A percentile compares a stretch with the other conserved stretches of the same genome.
These are phyloP conservation scores for Chrysanthemum makinoi DNA, from an alignment of 129 eudicot species.

Conservation along the genomic window DNA sequence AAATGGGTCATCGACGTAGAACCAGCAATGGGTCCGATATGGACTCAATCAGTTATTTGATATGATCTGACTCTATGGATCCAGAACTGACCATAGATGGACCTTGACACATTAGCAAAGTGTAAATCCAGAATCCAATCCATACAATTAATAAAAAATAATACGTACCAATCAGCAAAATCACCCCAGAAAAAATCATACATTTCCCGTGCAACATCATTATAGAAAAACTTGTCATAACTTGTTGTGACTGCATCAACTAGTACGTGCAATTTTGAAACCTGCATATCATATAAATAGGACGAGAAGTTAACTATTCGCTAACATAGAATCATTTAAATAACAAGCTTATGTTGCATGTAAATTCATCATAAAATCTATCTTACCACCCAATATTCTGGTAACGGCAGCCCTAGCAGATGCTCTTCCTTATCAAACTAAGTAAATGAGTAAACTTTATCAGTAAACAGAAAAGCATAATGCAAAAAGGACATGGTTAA, in stretches of 20 bases:
- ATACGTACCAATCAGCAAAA: slow-evolving; percentile 92
- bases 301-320: not conserved
- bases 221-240: slow-evolving; percentile 86
- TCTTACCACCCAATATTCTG: slow-evolving; percentile 99
- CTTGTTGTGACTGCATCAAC: slow-evolving; percentile 77
- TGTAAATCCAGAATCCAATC: slow-evolving; percentile 8
- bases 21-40: too few relatives aligned
- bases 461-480: slow-evolving; percentile 2
- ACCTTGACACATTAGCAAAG: not conserved
- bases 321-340: not conserved
- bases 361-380: slow-evolving; percentile 1
- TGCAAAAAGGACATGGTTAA: not conserved
- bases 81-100: too few relatives aligned
- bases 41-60: too few relatives aligned
- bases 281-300: slow-evolving; percentile 37
- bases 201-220: slow-evolving; percentile 88
- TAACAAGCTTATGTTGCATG: slow-evolving; percentile 6
- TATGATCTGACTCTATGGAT: too few relatives aligned
- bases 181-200: slow-evolving; percentile 97
- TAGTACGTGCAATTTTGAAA: slow-evolving; percentile 85
- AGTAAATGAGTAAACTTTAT: slow-evolving; percentile 11
- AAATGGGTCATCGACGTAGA: not conserved
- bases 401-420: slow-evolving; percentile 59
- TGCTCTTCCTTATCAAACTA: slow-evolving; percentile 75
- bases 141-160: slow-evolving; percentile 5